Evolutionary conservation across 2,329 filamentous ascomycete genomes (phyloP), one percentile per base, ranked within the genome.

Genomic region (Fusarium concolor): DNA sequence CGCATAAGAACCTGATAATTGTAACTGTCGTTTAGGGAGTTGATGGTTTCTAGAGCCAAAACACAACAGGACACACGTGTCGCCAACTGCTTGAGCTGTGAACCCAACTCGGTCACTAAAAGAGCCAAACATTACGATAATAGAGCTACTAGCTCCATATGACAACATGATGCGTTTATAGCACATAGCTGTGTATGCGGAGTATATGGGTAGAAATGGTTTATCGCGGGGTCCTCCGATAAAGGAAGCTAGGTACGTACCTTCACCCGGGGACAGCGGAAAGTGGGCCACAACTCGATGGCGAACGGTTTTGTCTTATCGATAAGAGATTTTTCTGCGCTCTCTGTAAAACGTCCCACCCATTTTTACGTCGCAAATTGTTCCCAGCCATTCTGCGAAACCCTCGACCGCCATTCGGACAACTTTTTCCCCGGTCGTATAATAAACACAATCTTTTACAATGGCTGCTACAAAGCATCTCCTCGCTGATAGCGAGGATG

Each of bases 401-500:
- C 43, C 45, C 46, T 69, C 62, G 45, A 65, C 57, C 55, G 61
- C 53, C 37, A 62, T 51, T 58, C 38, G 31, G 20, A 58, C 46
- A 60, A 56, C 54, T 26, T 24, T 22, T 9, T 17, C 24, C 20
- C n/a, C 14, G 50, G 28, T 44, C 55, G 39, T 31, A 33, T 18
- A 38, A n/a, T 46, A 55, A 18, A 44, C 46, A 35, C 2, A 58
- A 37, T 54, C 11, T 17, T 24, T n/a, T 10, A 65, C 29, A 54
- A 82, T 82, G 80, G 79, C 79, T 44, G 80, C 80, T 17, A 80
- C 79, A 20, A 82, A 82, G 71, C 80, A 79, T 62, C 63, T 70
- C 18, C 75, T 79, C 67, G 75, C 75, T 31, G 79, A 81, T 54
- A 76, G 72, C 67, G 79, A 81, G 67, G 71, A 69, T 46, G 67